These are phyloP conservation scores for Fusarium fracticaudum DNA, from an alignment of 2,329 filamentous ascomycete species.

Conservation along the genomic window DNA sequence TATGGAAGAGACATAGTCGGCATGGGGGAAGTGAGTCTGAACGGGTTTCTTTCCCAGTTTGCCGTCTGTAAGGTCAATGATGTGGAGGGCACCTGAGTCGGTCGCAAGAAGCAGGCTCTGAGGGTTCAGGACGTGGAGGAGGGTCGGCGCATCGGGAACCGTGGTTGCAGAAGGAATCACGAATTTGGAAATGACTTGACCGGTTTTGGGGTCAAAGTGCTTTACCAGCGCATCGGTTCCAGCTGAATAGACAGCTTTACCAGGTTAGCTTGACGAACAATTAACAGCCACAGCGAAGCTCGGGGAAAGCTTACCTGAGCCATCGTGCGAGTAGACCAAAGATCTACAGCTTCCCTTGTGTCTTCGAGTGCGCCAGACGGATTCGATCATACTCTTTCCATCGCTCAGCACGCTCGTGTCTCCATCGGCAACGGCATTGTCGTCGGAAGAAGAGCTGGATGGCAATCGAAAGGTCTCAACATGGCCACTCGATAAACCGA, in stretches of 20 bases:
- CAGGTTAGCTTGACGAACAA: neutral
- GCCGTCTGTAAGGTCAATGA: constrained; percentile 81
- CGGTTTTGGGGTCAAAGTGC: constrained; percentile 66
- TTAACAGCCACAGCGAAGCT: no score
- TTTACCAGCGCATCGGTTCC: constrained; percentile 69
- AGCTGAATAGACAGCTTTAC: constrained; percentile 69
- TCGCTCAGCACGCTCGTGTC: constrained; percentile 62
- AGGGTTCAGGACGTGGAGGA: constrained; percentile 85
- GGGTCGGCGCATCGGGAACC: constrained; percentile 76
- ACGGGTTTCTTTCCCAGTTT: constrained; percentile 71
- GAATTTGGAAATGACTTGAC: constrained; percentile 82
- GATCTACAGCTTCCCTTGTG: constrained; percentile 95
- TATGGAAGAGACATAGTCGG: constrained; percentile 91
- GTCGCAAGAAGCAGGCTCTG: constrained; percentile 90
- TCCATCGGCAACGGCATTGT: constrained; percentile 59
- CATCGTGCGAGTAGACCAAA: constrained; percentile 82
- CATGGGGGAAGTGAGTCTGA: constrained; percentile 86
- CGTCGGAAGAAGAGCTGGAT: constrained; percentile 59
- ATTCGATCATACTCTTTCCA: constrained; percentile 81
- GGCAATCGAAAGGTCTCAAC: constrained; percentile 85
- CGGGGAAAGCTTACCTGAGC: constrained; percentile 61
- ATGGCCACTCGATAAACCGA: constrained; percentile 85
- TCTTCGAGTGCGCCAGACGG: constrained; percentile 84
- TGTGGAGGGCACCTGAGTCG: constrained; percentile 88
- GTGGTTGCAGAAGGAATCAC: constrained; percentile 70